Evolutionary conservation across 345 rosid species (phyloP).

Genomic region (Laguncularia racemosa): DNA sequence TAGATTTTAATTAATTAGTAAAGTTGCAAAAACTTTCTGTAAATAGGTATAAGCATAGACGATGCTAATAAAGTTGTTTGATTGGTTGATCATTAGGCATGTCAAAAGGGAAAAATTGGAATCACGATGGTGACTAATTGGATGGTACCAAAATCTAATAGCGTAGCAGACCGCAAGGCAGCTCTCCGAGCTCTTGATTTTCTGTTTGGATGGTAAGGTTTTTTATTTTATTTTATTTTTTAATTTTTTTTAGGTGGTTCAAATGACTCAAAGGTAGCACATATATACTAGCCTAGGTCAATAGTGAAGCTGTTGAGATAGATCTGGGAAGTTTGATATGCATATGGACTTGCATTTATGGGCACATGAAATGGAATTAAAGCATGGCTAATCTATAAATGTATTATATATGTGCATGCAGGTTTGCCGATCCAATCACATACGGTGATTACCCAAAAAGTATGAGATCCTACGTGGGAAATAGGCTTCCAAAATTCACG

Average conservation of each 20-base stretch:
- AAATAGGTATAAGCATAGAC: not conserved
- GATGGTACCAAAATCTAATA: constrained; percentile 18
- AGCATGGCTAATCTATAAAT: no score
- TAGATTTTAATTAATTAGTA: not conserved
- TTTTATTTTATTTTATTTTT: no score
- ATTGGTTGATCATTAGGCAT: constrained; percentile 10
- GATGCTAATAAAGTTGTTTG: not conserved
- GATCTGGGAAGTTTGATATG: no score
- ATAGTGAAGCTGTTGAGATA: no score
- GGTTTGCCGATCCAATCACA: constrained; percentile 48
- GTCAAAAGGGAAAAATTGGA: constrained; percentile 33
- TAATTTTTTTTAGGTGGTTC: no score
- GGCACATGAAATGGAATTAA: not conserved
- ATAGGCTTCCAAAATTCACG: constrained; percentile 50
- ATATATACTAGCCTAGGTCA: no score
- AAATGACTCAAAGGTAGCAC: no score
- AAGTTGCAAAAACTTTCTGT: not conserved
- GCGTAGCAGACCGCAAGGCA: constrained; percentile 11
- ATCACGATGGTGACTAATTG: constrained; percentile 14
- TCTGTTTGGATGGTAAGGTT: constrained; percentile 14
- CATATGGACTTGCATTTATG: not conserved
- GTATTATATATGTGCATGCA: constrained; percentile 2
- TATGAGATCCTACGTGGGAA: constrained; percentile 40
- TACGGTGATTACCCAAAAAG: constrained; percentile 52
- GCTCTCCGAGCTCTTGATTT: constrained; percentile 11